A percentile compares a stretch with the other conserved stretches of the same genome.
Evolutionary conservation across 192 early-diverging fungal species (phyloP).

Genomic region (Coemansia sp.): DNA sequence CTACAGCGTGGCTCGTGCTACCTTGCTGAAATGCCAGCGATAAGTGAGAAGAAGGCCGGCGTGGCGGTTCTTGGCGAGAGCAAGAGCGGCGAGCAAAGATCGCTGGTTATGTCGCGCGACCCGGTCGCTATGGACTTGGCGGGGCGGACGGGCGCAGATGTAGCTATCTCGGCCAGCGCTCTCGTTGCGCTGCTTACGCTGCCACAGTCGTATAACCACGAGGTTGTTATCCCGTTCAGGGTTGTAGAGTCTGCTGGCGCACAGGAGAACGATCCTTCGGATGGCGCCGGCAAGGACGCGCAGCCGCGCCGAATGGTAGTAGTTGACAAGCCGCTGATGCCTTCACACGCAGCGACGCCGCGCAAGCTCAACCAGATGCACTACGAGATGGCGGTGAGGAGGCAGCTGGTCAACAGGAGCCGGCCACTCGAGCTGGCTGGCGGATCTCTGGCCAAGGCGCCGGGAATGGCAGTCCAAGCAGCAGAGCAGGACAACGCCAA

Average conservation of each 20-base stretch:
- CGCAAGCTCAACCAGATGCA: constrained; percentile 34
- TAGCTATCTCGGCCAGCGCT: constrained; percentile 35
- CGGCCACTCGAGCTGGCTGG: constrained; percentile 17
- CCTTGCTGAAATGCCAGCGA: constrained; percentile 2
- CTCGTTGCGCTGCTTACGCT: constrained; percentile 43
- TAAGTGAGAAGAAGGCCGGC: background rate
- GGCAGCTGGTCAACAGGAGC: constrained; percentile 15
- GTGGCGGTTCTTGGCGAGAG: background rate
- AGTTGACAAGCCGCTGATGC: constrained; percentile 34
- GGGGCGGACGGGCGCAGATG: constrained; percentile 24
- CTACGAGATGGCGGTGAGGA: constrained; percentile 18
- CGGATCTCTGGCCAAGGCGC: constrained; percentile 14
- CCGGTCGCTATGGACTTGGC: constrained; percentile 24
- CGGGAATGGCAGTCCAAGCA: background rate
- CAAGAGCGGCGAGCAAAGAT: background rate
- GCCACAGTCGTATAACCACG: constrained; percentile 33
- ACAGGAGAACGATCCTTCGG: background rate
- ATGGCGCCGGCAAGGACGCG: background rate
- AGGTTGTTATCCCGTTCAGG: constrained; percentile 37
- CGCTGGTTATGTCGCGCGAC: constrained; percentile 29
- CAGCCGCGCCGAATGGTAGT: constrained; percentile 19
- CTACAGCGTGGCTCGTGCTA: constrained; percentile 41
- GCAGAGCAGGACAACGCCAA: constrained; percentile 27
- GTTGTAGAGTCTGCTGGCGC: constrained; percentile 8
- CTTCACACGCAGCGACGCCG: constrained; percentile 30